phyloP scores from a whole-genome alignment of 208 protist genomes.

The Acanthamoeba divionensis region DNA sequence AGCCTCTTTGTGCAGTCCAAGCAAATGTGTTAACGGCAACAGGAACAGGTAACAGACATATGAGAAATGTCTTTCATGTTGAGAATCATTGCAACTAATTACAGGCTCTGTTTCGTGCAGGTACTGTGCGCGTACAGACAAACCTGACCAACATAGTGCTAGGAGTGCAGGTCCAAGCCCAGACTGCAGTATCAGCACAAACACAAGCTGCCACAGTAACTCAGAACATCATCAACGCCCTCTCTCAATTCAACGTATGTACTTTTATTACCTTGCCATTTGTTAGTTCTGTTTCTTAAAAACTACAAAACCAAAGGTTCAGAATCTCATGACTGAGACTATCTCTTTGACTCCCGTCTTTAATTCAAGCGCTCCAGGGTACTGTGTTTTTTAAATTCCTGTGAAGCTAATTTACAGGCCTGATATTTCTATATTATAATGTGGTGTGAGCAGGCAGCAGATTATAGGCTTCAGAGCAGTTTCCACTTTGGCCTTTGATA shows the following conservation, averaged over 20 bases:
- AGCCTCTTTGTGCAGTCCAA: too few relatives aligned
- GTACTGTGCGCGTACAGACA: background rate
- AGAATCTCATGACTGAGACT: conserved; percentile 6
- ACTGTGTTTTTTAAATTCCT: background rate
- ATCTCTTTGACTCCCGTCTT: background rate
- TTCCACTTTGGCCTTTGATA: background rate
- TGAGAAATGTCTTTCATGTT: too few relatives aligned
- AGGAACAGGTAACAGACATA: too few relatives aligned
- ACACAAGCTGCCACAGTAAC: background rate
- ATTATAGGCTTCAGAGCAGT: background rate
- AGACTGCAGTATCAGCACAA: background rate
- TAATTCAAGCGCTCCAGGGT: background rate
- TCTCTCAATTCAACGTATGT: background rate
- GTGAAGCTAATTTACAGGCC: background rate
- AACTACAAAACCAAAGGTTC: background rate
- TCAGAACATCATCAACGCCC: background rate
- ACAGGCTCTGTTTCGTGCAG: too few relatives aligned
- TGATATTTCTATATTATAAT: too few relatives aligned
- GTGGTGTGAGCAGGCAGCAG: background rate
- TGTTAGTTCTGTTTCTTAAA: background rate
- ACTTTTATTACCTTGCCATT: background rate
- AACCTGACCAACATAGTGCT: background rate
- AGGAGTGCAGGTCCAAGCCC: conserved; percentile 2
- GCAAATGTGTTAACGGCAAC: too few relatives aligned
- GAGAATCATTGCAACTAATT: too few relatives aligned